Percentiles rank a stretch among this genome's conserved stretches.
Evolutionary conservation across 2,329 filamentous ascomycete species (phyloP).

Genomic region (Pseudogymnoascus sp.): DNA sequence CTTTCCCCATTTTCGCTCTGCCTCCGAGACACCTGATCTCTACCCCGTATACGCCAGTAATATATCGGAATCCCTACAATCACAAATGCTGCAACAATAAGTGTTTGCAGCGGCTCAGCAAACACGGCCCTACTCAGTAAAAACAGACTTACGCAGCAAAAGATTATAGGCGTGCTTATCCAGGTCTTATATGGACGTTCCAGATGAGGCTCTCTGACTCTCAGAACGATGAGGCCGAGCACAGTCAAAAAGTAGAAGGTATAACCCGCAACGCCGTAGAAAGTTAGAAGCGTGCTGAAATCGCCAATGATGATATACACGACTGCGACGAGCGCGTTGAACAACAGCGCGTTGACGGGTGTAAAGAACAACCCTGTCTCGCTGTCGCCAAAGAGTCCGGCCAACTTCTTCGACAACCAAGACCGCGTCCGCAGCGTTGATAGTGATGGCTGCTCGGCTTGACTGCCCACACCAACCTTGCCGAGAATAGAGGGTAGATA

Average conservation of each 20-base stretch:
- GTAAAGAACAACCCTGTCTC: slow-evolving; percentile 81
- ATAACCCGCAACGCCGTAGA: slow-evolving; percentile 95
- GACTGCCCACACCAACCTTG: slow-evolving; percentile 59
- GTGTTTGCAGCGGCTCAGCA: slow-evolving; percentile 79
- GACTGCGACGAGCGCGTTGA: slow-evolving; percentile 68
- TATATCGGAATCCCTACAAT: slow-evolving; percentile 77
- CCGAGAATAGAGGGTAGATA: slow-evolving; percentile 82
- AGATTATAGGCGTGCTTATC: slow-evolving; percentile 95
- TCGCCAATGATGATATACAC: slow-evolving; percentile 80
- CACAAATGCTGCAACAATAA: slow-evolving; percentile 80
- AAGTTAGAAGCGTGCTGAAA: slow-evolving; percentile 85
- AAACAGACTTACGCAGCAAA: slow-evolving; percentile 95
- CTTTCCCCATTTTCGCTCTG: slow-evolving; percentile 32
- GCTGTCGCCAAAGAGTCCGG: slow-evolving; percentile 62
- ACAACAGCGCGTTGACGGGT: slow-evolving; percentile 80
- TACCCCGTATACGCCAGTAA: slow-evolving; percentile 71
- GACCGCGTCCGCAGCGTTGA: slow-evolving; percentile 41
- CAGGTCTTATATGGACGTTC: slow-evolving; percentile 91
- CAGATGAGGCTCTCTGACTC: slow-evolving; percentile 77
- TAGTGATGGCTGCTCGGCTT: slow-evolving; percentile 30
- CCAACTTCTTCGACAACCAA: slow-evolving; percentile 50
- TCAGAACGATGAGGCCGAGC: slow-evolving; percentile 80
- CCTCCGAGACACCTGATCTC: slow-evolving; percentile 42
- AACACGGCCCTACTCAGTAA: slow-evolving; percentile 82
- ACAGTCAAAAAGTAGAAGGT: slow-evolving; percentile 97